Percentiles rank a stretch among this genome's conserved stretches.
These are phyloP conservation scores for Populus nigra DNA, from an alignment of 345 rosid species.

Conservation along the genomic window DNA sequence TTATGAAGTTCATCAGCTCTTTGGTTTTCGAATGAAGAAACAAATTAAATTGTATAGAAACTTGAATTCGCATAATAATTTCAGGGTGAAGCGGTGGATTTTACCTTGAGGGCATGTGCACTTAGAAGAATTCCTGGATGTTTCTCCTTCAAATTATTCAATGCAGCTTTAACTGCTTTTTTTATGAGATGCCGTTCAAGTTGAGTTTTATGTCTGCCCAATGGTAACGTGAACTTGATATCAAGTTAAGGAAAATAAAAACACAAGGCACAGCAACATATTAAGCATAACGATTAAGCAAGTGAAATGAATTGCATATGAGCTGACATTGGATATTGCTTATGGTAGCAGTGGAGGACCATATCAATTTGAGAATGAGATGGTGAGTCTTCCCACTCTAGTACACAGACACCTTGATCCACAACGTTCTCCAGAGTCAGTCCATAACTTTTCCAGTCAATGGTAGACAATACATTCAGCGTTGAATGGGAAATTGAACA, in stretches of 20 bases:
- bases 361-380: conserved; percentile 48
- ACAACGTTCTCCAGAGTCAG: conserved; percentile 43
- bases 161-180: conserved; percentile 61
- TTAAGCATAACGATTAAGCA: background rate
- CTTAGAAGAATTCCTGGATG: conserved; percentile 69
- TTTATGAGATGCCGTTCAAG: conserved; percentile 48
- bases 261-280: background rate
- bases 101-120: conserved; percentile 70
- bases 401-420: conserved; percentile 46
- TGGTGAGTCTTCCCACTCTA: conserved; percentile 74
- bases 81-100: background rate
- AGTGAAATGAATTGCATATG: conserved; percentile 8
- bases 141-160: conserved; percentile 77
- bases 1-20: too few relatives aligned
- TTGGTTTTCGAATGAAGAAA: too few relatives aligned
- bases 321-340: conserved; percentile 47
- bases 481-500: conserved; percentile 44
- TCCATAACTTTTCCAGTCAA: conserved; percentile 89
- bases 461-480: conserved; percentile 52
- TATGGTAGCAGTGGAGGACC: conserved; percentile 64
- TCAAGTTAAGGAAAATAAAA: conserved; percentile 42
- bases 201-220: conserved; percentile 40
- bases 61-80: too few relatives aligned
- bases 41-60: too few relatives aligned
- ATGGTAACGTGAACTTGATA: conserved; percentile 29